phyloP scores from a whole-genome alignment of 73 alveolate species.

The Stentor coeruleus region DNA sequence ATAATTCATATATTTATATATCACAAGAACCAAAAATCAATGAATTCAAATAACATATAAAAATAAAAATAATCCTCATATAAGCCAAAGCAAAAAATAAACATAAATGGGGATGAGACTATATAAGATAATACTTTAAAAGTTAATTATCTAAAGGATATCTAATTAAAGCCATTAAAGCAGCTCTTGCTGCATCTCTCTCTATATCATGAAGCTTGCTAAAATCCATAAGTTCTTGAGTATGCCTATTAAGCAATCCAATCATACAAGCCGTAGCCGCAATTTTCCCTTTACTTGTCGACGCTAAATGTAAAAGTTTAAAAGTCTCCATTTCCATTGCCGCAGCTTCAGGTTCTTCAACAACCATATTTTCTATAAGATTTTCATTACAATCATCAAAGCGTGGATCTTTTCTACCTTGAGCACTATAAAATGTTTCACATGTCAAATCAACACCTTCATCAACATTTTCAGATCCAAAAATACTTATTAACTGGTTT shows the following conservation, averaged over 20 bases:
- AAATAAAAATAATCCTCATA: neutral
- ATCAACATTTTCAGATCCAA: slow-evolving; percentile 33
- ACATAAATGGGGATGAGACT: too few relatives aligned
- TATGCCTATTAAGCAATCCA: slow-evolving; percentile 37
- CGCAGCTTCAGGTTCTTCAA: slow-evolving; percentile 28
- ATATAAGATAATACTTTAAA: neutral
- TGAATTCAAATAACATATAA: too few relatives aligned
- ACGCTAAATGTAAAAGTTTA: slow-evolving; percentile 28
- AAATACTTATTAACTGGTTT: neutral
- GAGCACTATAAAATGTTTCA: slow-evolving; percentile 46
- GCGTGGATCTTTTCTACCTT: slow-evolving; percentile 39
- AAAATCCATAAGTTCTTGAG: neutral
- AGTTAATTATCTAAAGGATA: slow-evolving; percentile 2
- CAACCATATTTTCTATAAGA: slow-evolving; percentile 25
- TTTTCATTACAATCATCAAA: slow-evolving; percentile 33
- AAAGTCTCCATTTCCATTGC: slow-evolving; percentile 44
- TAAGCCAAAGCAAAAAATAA: too few relatives aligned
- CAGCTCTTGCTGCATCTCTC: neutral
- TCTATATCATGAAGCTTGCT: neutral
- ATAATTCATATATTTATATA: too few relatives aligned
- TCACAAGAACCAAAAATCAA: too few relatives aligned
- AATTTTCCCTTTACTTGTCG: slow-evolving; percentile 16
- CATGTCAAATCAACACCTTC: slow-evolving; percentile 34
- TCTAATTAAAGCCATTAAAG: neutral
- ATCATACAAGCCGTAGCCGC: slow-evolving; percentile 33